Base-by-base conservation (phyloP, 305 asterid genomes). In the Euphrasia arctica region DNA sequence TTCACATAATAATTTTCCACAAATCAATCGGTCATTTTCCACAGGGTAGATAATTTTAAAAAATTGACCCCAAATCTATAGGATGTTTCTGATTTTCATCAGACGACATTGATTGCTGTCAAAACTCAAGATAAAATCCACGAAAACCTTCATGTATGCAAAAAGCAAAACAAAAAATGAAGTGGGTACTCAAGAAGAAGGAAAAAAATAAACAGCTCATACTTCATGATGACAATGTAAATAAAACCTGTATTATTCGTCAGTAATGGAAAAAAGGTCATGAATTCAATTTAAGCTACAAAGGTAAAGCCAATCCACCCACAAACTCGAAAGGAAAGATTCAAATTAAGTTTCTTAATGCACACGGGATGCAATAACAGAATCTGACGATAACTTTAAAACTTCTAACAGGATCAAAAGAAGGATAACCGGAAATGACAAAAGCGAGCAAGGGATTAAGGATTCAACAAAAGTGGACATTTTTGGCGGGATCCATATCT, bases 61-160 rank as follows among this genome's bases (percentile, higher is more conserved):
- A 48, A 27, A 39, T 18, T 43, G 34, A 15, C 7, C 66, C 3
- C 1, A 59, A 49, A 3, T 28, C 18, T 28, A 1, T 27, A 27
- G 47, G 6, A 25, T 54, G 10, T 64, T 42, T 14, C 43, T 43
- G 47, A 65, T 9, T 65, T 42, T 39, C 29, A 13, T 42, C 59
- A 42, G 25, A 29, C n/a, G 22, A 18, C 22, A 58, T 31, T 58
- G 64, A 48, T 31, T 48, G 64, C 48, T 34, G 51, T n/a, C n/a
- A n/a, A n/a, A n/a, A n/a, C n/a, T 18, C 22, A 18, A 18, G 54
- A 57, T 14, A 18, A 58, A 48, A 22, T 9, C 49, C 42, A 18
- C 34, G 56, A 9, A 65, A 52, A 52, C 7, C 31, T 34, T 39
- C 25, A 13, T 25, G 55, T 58, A 43, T 14, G 13, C 2, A 1